A percentile compares a stretch with the other conserved stretches of the same genome.
These are phyloP conservation scores for Endocalyx cinctus DNA, from an alignment of 2,329 filamentous ascomycete species.

Conservation along the genomic window DNA sequence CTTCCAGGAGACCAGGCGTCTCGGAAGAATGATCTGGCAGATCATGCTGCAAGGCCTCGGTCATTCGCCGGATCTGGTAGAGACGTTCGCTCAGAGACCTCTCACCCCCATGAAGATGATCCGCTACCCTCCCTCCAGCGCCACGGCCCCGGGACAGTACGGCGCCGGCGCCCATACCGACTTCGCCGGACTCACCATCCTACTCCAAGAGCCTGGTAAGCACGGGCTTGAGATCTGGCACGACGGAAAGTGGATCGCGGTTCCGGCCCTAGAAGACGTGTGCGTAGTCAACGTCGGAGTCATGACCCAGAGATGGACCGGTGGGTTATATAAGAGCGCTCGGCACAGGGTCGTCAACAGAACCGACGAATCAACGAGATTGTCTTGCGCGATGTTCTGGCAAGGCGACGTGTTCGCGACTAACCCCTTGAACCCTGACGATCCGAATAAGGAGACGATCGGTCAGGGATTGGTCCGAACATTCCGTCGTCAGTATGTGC, in stretches of 20 bases:
- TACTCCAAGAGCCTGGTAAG: constrained; percentile 24
- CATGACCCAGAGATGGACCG: constrained; percentile 29
- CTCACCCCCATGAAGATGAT: constrained; percentile 19
- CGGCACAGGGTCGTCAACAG: constrained; percentile 25
- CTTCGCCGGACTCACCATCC: constrained; percentile 25
- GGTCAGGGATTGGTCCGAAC: neutral
- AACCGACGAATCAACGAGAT: constrained; percentile 10
- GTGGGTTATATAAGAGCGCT: constrained; percentile 26
- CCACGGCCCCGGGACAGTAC: constrained; percentile 8
- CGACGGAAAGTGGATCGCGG: constrained; percentile 23
- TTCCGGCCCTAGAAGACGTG: constrained; percentile 24
- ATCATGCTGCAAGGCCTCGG: constrained; percentile 22
- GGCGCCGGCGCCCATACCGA: constrained; percentile 26
- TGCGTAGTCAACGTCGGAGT: constrained; percentile 36
- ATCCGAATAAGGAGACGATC: neutral
- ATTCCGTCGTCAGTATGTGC: no score
- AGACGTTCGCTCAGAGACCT: constrained; percentile 14
- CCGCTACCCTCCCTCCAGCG: constrained; percentile 10
- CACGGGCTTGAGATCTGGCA: constrained; percentile 26
- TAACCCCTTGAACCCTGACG: neutral
- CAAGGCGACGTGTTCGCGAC: neutral
- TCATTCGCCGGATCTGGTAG: constrained; percentile 10
- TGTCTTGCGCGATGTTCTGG: neutral
- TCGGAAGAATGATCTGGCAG: constrained; percentile 20
- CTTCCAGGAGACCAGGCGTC: constrained; percentile 16